Evolutionary conservation across 2,329 filamentous ascomycete species (phyloP), one percentile per base, ranked within the genome.

Genomic region (Monosporascus sp.): DNA sequence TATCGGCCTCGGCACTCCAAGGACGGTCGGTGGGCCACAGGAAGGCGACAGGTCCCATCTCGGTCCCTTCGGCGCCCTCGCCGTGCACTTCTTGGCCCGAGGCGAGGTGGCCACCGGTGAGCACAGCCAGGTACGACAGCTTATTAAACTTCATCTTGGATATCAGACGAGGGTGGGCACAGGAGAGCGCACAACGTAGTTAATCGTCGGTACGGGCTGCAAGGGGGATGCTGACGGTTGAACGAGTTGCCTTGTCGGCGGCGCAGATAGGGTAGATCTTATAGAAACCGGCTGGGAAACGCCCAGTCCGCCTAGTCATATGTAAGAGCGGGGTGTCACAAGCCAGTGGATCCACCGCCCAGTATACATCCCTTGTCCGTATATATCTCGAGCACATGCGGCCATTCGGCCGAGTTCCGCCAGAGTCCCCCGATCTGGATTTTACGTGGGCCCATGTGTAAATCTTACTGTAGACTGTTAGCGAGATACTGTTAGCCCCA

Each of bases 21-120:
- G 66, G 64, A 25, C 79, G 72, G 58, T 81, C 74, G 2, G 68
- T 63, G 0, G 79, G 79, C 79, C 80, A 82, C 51, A 82, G 65
- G 60, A 82, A 80, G 22, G 77, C 77, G 15, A 77, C 78, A 2
- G 78, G 78, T 6, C 78, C 79, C 76, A 80, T 80, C 24, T 63
- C 50, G n/a, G 60, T 63, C 11, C 68, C 67, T 49, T 68, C 60
- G 5, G 54, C 55, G 25, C 60, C 62, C 18, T 67, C 54, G 6
- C 68, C 68, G 41, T 64, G 63, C 46, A 44, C 55, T 22, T 57
- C 56, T 22, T 56, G 49, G 7, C 47, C 58, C 25, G 39, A 52
- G 45, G 49, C 56, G 39, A 60, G 54, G 49, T 52, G 56, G 18
- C 52, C 51, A 27, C 51, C 48, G 6, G 56, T 54, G 24, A 61